phyloP scores from a whole-genome alignment of 2,329 filamentous ascomycete genomes.

The Chrysoporthe austroafricana region DNA sequence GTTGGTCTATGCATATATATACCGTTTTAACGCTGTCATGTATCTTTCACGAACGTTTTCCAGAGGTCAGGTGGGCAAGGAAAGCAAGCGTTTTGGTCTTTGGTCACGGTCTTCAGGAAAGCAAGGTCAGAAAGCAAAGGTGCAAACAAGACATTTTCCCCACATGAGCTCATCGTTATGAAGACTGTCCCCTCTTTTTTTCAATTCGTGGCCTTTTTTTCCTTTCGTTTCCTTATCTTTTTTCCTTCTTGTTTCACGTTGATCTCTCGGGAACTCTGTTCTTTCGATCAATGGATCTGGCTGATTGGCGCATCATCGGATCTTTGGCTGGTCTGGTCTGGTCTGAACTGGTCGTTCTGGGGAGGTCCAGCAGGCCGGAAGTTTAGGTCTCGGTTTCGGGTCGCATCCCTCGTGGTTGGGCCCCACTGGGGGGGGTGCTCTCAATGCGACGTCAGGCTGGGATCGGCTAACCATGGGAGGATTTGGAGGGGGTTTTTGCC shows the following conservation, averaged over 20 bases:
- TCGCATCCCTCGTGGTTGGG: neutral
- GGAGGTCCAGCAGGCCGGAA: neutral
- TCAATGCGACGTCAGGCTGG: neutral
- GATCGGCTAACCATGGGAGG: neutral
- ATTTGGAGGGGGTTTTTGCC: neutral
- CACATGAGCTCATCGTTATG: neutral
- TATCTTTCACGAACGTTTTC: constrained; percentile 6
- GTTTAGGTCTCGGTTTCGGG: neutral
- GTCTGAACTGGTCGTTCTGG: neutral
- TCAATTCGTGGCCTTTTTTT: neutral
- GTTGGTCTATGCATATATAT: constrained; percentile 14
- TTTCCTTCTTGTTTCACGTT: neutral
- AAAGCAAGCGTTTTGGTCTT: neutral
- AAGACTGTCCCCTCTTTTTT: neutral
- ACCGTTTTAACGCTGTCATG: constrained; percentile 7
- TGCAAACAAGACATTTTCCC: constrained; percentile 7
- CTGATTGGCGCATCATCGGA: neutral
- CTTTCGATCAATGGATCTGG: neutral
- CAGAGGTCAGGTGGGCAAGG: neutral
- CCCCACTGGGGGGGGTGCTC: neutral
- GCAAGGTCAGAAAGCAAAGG: neutral
- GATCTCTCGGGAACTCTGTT: neutral
- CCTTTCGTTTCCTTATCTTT: neutral
- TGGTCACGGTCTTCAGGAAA: neutral
- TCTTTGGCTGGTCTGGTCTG: neutral